Conservation (phyloP, 371 early-diverging fungal species). For the Dinochytrium kinnereticum region DNA sequence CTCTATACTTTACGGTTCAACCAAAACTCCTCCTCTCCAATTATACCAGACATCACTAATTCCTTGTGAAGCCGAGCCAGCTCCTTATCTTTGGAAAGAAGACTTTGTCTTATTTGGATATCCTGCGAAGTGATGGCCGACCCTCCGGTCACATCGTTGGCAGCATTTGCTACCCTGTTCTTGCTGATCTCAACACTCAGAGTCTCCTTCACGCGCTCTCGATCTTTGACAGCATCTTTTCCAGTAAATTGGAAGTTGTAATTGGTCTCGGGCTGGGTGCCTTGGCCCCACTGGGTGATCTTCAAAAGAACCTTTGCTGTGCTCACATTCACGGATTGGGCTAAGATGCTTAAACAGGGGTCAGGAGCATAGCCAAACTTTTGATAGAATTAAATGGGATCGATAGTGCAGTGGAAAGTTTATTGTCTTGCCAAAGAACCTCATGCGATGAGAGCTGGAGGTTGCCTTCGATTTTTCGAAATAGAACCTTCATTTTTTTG, state of each 20-base stretch:
- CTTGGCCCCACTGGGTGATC: conserved; percentile 36
- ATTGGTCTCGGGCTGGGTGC: conserved; percentile 30
- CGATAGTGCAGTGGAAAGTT: background rate
- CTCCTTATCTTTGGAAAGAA: conserved; percentile 71
- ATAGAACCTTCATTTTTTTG: no score
- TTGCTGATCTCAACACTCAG: conserved; percentile 55
- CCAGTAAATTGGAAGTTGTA: conserved; percentile 60
- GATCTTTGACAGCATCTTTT: conserved; percentile 56
- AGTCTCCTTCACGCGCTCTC: conserved; percentile 63
- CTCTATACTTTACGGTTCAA: conserved; percentile 70
- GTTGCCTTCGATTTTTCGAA: conserved; percentile 9
- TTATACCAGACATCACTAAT: conserved; percentile 75
- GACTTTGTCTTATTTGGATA: conserved; percentile 63
- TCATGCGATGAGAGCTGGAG: background rate
- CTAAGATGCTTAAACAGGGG: background rate
- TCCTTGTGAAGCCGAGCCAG: conserved; percentile 76
- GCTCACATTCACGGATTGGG: conserved; percentile 8
- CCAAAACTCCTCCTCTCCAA: conserved; percentile 94
- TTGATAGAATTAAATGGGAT: conserved; percentile 6
- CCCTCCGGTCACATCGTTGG: conserved; percentile 33
- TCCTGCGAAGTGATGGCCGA: conserved; percentile 47
- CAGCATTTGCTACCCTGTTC: conserved; percentile 26
- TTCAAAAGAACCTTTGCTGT: conserved; percentile 46
- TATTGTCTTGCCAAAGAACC: background rate
- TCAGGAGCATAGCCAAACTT: background rate